Evolutionary conservation across 768 basidiomycete species (phyloP), one percentile per base, ranked within the genome.

Genomic region (Tylopilus subfusipes): DNA sequence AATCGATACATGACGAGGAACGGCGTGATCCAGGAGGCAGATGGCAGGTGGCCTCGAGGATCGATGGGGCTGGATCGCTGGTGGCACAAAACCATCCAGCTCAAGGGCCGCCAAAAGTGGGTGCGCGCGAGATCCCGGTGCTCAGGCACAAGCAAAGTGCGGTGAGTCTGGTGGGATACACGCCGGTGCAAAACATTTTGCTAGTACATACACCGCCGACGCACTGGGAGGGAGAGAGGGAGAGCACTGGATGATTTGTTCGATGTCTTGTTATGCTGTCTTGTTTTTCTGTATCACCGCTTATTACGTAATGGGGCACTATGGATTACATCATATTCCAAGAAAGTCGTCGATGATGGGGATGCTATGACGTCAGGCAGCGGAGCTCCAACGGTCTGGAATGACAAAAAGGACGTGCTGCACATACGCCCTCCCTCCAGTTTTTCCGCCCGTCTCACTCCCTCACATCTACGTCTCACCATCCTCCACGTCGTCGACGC

Each of bases 171-270:
- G 78, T 88, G 62, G 85, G 83, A 5, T 77, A 90, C 55, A 89
- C 89, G 30, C 85, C 88, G 12, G 86, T 86, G 30, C 86, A 90
- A 80, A 86, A 82, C 60, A 68, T 86, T n/a, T 65, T 90, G 12
- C 70, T 89, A 29, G 81, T 82, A 12, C 83, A 86, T 61, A 81
- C 85, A 3, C 85, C 86, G 13, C 81, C 86, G 25, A 76, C 65
- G 36, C 69, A 75, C 54, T 65, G 63, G 55, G 78, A 77, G 52
- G 65, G 74, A 47, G 72, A 71, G 50, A 42, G 54, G 6, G 64
- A 61, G 42, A 21, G 19, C 4, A 6, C n/a, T n/a, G n/a, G 38
- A 21, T 9, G 38, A 21, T 2, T 31, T 11, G 30, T 5, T 31
- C n/a, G 30, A 31, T 31, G 10, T 9, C 30, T 31, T 31, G 33